A percentile compares a stretch with the other conserved stretches of the same genome.
phyloP scores from a whole-genome alignment of 805 yeast species.

The Starmerella stigmatis region DNA sequence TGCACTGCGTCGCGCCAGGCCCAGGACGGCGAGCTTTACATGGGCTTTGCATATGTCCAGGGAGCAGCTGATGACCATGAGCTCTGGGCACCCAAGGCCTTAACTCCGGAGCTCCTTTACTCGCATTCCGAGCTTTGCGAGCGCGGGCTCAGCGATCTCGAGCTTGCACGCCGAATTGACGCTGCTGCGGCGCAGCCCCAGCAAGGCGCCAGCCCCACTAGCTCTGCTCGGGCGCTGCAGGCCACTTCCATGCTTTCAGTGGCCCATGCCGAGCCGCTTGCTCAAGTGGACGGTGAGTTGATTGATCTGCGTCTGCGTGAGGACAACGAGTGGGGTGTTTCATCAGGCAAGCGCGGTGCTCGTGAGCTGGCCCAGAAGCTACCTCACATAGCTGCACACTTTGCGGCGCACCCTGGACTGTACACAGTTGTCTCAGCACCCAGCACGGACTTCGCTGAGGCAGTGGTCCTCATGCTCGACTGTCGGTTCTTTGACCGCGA shows the following conservation, averaged over 20 bases:
- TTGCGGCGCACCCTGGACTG: conserved; percentile 13
- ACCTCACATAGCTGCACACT: conserved; percentile 34
- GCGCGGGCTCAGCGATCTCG: conserved; percentile 28
- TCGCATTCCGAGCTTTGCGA: conserved; percentile 31
- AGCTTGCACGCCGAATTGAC: conserved; percentile 21
- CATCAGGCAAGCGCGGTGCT: conserved; percentile 51
- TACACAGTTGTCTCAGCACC: conserved; percentile 48
- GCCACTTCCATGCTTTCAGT: not conserved
- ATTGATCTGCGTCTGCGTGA: conserved; percentile 19
- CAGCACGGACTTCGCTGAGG: conserved; percentile 58
- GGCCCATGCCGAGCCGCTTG: not conserved
- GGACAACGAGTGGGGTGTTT: conserved; percentile 20
- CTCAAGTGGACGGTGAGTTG: not conserved
- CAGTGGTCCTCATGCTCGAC: conserved; percentile 46
- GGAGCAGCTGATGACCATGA: conserved; percentile 96
- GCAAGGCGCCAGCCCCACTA: too few species aligned
- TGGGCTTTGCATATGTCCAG: conserved; percentile 60
- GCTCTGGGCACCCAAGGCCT: conserved; percentile 50
- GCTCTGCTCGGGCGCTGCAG: not conserved
- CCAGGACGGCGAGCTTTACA: conserved; percentile 46
- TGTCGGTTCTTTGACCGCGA: conserved; percentile 37
- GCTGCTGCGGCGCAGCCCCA: not conserved
- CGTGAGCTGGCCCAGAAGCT: conserved; percentile 44
- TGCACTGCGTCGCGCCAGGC: conserved; percentile 55
- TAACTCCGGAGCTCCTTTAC: conserved; percentile 55